Evolutionary conservation across 2,329 filamentous ascomycete species (phyloP), one percentile per base, ranked within the genome.

Genomic region (Penicillium sp.): DNA sequence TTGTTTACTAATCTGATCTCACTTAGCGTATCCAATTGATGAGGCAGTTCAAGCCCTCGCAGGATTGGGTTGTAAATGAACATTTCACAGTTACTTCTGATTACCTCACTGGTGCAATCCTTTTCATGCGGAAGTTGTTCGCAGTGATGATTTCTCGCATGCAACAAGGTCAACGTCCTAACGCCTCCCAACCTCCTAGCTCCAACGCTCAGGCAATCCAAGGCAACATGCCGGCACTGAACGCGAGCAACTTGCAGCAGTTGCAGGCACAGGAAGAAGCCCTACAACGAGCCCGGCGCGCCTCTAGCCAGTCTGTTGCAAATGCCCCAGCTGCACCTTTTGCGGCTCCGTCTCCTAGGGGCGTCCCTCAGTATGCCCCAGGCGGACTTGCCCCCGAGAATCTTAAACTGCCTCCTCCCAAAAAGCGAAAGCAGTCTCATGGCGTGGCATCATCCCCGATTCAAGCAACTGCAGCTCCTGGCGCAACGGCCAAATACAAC

Each of bases 321-420:
- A 55, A 78, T 7, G 73, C 78, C 9, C 73, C 80, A n/a, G 76
- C 81, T 40, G 79, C 83, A 31, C 82, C 82, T 11, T 84, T 84
- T 50, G 78, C 79, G 52, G 78, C 76, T 16, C 76, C 79, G 27
- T 82, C 82, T 47, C 83, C 83, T 16, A 78, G 82, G 53, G 84
- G 84, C 25, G 78, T 84, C 55, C 83, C 84, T 9, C 79, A 81
- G 50, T 83, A 84, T 55, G 77, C 77, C 9, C 75, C 77, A 21
- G 79, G 78, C 21, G 76, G 79, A 49, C 76, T 86, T 48, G 83
- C 80, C 5, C 78, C 79, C 11, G 81, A 83, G 50, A 82, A 85
- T 60, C 76, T 87, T 46, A 81, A 84, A 46, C 71, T 87, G 25
- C 84, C 84, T 19, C 77, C 80, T 2, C 76, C 77, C 55, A 87